Evolutionary conservation across 2,329 filamentous ascomycete genomes (phyloP).

Genomic region (Apiospora phragmitis): DNA sequence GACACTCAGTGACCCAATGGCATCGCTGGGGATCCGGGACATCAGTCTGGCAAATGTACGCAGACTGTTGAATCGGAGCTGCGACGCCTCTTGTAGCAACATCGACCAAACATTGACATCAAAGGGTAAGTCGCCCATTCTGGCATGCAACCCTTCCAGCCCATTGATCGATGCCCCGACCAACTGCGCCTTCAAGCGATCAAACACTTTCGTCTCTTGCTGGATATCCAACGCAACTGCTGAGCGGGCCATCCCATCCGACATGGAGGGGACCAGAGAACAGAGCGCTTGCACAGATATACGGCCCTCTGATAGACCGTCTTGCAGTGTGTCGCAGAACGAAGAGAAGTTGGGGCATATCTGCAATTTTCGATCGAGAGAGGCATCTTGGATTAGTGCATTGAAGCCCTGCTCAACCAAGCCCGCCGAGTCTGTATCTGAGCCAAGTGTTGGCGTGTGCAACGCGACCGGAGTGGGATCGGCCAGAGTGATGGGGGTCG

Average conservation of each 20-base stretch:
- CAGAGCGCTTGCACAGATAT: background rate
- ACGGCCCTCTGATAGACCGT: background rate
- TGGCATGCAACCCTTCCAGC: conserved; percentile 9
- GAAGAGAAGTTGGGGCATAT: background rate
- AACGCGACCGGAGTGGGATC: background rate
- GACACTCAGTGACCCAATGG: conserved; percentile 17
- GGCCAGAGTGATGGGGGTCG: background rate
- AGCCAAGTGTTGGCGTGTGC: background rate
- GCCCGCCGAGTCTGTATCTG: background rate
- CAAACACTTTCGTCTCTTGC: background rate
- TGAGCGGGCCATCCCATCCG: background rate
- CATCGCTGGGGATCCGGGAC: conserved; percentile 19
- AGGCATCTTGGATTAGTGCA: conserved; percentile 3
- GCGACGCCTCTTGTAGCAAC: conserved; percentile 23
- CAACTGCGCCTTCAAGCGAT: conserved; percentile 16
- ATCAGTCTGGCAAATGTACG: conserved; percentile 26
- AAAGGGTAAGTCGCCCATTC: background rate
- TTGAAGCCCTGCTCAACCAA: background rate
- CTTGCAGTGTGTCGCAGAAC: background rate
- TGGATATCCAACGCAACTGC: background rate
- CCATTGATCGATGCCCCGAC: conserved; percentile 25
- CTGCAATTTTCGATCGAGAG: background rate
- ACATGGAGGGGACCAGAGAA: background rate
- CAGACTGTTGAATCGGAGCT: conserved; percentile 25
- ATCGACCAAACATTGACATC: conserved; percentile 18